These are phyloP conservation scores for Candida boleticola DNA, from an alignment of 805 yeast species.

Conservation along the genomic window DNA sequence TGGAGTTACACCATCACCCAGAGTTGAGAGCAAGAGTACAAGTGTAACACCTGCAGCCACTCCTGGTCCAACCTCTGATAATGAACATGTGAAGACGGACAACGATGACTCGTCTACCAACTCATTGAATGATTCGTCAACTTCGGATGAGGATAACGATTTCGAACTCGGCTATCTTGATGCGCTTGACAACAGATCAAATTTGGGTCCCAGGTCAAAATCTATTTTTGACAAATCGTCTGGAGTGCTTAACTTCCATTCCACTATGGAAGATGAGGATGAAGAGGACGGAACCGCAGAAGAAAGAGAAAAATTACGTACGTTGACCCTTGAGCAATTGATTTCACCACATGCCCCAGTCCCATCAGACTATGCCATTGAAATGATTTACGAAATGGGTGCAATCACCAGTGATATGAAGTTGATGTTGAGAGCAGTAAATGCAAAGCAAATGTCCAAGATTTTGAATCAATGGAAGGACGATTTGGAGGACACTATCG, in stretches of 20 bases:
- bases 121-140: neutral
- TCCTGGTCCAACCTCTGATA: neutral
- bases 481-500: slow-evolving; percentile 25
- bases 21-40: neutral
- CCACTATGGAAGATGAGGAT: slow-evolving; percentile 12
- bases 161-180: slow-evolving; percentile 31
- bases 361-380: slow-evolving; percentile 55
- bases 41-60: neutral
- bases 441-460: slow-evolving; percentile 50
- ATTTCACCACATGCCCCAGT: slow-evolving; percentile 55
- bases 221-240: slow-evolving; percentile 35
- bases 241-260: slow-evolving; percentile 1
- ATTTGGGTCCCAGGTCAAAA: slow-evolving; percentile 31
- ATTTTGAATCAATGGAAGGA: slow-evolving; percentile 30
- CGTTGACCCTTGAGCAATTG: slow-evolving; percentile 53
- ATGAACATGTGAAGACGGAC: slow-evolving; percentile 2
- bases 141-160: slow-evolving; percentile 14
- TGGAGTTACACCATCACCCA: too few species aligned
- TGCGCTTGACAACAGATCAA: slow-evolving; percentile 14
- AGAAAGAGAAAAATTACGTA: slow-evolving; percentile 13
- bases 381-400: slow-evolving; percentile 60
- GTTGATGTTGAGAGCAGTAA: slow-evolving; percentile 55
- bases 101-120: neutral
- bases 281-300: slow-evolving; percentile 1
- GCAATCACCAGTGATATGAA: slow-evolving; percentile 63